Evolutionary conservation across 1,284 basidiomycete genomes (phyloP), one percentile per base, ranked within the genome.

Genomic region (Melampsora medusae): DNA sequence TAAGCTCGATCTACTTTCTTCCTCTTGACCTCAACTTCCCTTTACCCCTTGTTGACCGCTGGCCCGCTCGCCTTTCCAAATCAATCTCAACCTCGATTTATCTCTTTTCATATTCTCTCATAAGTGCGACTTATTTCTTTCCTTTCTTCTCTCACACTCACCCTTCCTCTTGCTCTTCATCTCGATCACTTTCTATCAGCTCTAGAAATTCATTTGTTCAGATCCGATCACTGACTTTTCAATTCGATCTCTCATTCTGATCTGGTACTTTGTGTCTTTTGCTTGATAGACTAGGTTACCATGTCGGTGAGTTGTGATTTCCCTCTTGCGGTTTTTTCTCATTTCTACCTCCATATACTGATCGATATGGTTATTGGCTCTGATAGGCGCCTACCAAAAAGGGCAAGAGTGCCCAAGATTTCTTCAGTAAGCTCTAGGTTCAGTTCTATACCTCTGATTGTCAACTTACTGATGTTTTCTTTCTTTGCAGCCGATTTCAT

Each of bases 401-500:
- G 66, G 72, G 72, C 66, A 75, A 75, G 48, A 75, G 72, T 68
- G 72, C 72, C 66, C 72, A 75, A 68, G 72, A 75, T 62, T 75
- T 75, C 59, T 75, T 75, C 72, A 75, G 72, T 75, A 16, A 75
- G 72, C 38, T 59, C 56, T 48, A 33, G 33, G n/a, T 66, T 49
- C 22, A 4, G 31, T 31, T 38, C 22, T 49, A 4, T 16, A 12
- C 42, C 14, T 33, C 19, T 28, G 31, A 61, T 70, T 38, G 46
- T 49, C 2, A n/a, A 19, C 22, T 38, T n/a, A 49, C 42, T 42
- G 16, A 67, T 67, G 28, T 42, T 64, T 64, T 67, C 28, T 48
- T 42, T 69, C 73, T 77, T 62, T 69, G 35, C 82, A 92, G 91
- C 89, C 82, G 92, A 92, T 84, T 93, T 93, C 88, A 84, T 92